A percentile compares a stretch with the other conserved stretches of the same genome.
Evolutionary conservation across 495 filamentous ascomycete species (phyloP).

Genomic region (Amphirosellinia nigrospora): DNA sequence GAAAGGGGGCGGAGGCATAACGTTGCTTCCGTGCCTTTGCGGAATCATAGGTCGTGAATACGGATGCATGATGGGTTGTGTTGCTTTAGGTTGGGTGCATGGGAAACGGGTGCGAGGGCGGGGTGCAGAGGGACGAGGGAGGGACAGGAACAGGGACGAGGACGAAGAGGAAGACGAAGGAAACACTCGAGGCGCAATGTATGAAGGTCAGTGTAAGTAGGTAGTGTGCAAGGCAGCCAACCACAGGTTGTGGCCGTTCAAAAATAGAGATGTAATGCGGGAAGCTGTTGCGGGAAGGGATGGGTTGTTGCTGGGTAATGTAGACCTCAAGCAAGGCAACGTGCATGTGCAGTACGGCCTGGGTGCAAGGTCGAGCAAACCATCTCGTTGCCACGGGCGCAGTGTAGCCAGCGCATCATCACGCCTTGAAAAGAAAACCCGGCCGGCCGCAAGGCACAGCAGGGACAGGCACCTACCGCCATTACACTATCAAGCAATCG

Average conservation of each 20-base stretch:
- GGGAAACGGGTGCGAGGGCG: neutral
- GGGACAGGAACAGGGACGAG: too few species aligned
- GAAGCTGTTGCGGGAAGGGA: neutral
- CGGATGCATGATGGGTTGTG: neutral
- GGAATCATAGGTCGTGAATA: neutral
- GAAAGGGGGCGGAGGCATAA: conserved; percentile 1
- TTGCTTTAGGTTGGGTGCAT: neutral
- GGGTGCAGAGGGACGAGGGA: neutral
- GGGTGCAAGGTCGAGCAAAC: neutral
- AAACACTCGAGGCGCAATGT: conserved; percentile 10
- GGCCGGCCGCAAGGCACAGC: neutral
- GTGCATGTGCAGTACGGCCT: neutral
- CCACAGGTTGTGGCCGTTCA: neutral
- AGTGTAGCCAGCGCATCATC: neutral
- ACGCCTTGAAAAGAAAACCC: neutral
- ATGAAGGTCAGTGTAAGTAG: neutral
- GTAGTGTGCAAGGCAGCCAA: neutral
- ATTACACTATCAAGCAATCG: conserved; percentile 27
- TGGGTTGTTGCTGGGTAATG: conserved; percentile 14
- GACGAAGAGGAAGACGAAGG: too few species aligned
- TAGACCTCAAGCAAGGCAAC: neutral
- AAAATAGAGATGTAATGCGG: neutral
- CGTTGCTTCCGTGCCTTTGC: neutral
- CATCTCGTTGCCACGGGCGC: neutral
- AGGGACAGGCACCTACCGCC: conserved; percentile 24